Conservation (phyloP, 768 basidiomycete species). For the Psilocybe sp. region DNA sequence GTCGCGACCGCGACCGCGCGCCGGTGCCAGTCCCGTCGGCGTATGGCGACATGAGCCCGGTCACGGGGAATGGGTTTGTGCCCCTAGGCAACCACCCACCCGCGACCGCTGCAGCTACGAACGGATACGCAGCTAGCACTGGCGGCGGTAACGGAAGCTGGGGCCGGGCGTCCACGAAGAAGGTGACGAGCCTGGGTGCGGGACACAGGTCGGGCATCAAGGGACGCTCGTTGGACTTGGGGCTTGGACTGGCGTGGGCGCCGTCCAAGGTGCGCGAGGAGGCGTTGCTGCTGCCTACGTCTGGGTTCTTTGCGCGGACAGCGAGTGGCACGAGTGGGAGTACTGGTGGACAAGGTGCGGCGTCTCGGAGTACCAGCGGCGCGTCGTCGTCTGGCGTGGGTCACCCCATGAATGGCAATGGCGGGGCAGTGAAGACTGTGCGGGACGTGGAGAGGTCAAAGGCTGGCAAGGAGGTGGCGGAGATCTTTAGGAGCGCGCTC, state of each 20-base stretch:
- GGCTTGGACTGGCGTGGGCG: conserved; percentile 70
- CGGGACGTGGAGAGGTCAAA: conserved; percentile 29
- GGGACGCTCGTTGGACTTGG: conserved; percentile 71
- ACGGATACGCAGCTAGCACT: background rate
- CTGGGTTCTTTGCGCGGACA: conserved; percentile 34
- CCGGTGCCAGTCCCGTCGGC: conserved; percentile 24
- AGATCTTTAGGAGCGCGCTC: conserved; percentile 43
- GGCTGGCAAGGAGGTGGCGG: conserved; percentile 44
- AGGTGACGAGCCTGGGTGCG: conserved; percentile 13
- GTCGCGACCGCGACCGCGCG: conserved; percentile 25
- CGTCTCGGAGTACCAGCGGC: conserved; percentile 12
- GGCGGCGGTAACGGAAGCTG: background rate
- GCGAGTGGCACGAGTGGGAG: conserved; percentile 25
- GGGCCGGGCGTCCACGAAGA: background rate
- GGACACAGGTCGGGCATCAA: conserved; percentile 48
- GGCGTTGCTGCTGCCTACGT: conserved; percentile 49
- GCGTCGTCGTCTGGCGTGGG: background rate
- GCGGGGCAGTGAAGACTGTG: conserved; percentile 9
- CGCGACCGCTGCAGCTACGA: background rate
- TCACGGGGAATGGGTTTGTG: background rate
- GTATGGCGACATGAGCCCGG: background rate
- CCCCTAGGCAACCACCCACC: background rate
- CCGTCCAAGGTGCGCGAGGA: conserved; percentile 66
- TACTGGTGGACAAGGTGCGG: conserved; percentile 17
- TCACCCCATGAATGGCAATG: conserved; percentile 4